Evolutionary conservation across 257 asterid genomes (phyloP).

Genomic region (Scutellaria minor): DNA sequence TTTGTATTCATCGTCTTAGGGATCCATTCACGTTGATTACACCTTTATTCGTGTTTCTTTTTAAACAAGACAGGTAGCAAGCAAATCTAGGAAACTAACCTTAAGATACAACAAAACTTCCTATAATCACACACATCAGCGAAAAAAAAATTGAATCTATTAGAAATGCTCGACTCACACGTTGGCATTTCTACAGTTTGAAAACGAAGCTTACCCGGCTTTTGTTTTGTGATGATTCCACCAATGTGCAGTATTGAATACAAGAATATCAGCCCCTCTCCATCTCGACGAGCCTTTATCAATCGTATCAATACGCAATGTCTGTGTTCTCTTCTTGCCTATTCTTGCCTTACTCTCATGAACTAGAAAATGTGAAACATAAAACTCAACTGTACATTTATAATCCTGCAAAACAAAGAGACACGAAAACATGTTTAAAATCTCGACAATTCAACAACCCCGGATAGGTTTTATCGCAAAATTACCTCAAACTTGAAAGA

Average conservation of each 20-base stretch:
- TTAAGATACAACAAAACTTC: too few relatives aligned
- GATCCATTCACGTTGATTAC: too few relatives aligned
- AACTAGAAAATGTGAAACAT: constrained; percentile 82
- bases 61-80: too few relatives aligned
- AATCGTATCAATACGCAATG: constrained; percentile 73
- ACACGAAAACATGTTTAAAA: background rate
- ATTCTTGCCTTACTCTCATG: constrained; percentile 84
- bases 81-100: too few relatives aligned
- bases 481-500: constrained; percentile 86
- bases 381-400: constrained; percentile 79
- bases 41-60: too few relatives aligned
- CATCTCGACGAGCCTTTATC: constrained; percentile 90
- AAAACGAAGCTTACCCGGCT: constrained; percentile 66
- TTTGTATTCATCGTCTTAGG: too few relatives aligned
- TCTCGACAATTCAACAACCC: constrained; percentile 2
- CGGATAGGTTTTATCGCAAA: constrained; percentile 2
- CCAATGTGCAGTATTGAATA: constrained; percentile 96
- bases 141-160: too few relatives aligned
- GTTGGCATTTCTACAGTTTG: background rate
- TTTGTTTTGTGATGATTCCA: constrained; percentile 89
- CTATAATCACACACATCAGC: background rate
- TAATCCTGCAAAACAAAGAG: constrained; percentile 61
- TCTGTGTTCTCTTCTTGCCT: constrained; percentile 70
- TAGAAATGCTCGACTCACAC: too few relatives aligned
- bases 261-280: constrained; percentile 87